Evolutionary conservation across 2,329 filamentous ascomycete species (phyloP), one percentile per base, ranked within the genome.

Genomic region (Pseudomassariella vexata): DNA sequence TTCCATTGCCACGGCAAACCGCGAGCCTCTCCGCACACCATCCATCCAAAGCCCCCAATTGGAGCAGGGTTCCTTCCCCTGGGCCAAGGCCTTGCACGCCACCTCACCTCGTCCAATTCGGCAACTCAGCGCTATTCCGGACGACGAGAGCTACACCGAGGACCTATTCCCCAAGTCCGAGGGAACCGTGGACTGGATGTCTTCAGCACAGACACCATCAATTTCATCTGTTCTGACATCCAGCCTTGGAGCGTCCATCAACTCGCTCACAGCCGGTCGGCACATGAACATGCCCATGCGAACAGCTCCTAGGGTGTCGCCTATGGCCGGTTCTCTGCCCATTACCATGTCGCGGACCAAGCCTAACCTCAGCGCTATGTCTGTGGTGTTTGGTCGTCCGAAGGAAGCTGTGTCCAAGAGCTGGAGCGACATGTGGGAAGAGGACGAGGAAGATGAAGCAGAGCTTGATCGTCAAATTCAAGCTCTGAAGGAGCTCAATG

Each of bases 371-470:
- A 68, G 76, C 33, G 80, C 85, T 39, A 81, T 90, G 70, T 79
- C 85, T 5, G 76, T 82, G 52, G 76, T 90, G 30, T 90, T 94
- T 54, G 85, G 85, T 31, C 79, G 79, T 51, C 79, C 83, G 55
- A 75, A 78, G 41, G 83, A 90, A 27, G 68, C 74, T 28, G 85
- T 94, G 28, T 95, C 92, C 35, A 96, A 96, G 81, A 96, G 92
- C 68, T 98, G 92, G 92, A 95, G 89, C 52, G 92, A 98, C 57
- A 79, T 96, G 58, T 95, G 88, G 82, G 90, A 96, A 37, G 90
- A 96, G 57, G 90, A 96, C 33, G 88, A 92, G 50, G 80, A 84
- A 42, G 79, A 83, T 41, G 76, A 85, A 46, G 74, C 82, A 48
- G 76, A 82, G 51, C 71, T 71, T 40, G 62, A 64, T 38, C 73